A percentile compares a stretch with the other conserved stretches of the same genome.
Conservation (phyloP, 768 basidiomycete species). For the Panellus pusillus region DNA sequence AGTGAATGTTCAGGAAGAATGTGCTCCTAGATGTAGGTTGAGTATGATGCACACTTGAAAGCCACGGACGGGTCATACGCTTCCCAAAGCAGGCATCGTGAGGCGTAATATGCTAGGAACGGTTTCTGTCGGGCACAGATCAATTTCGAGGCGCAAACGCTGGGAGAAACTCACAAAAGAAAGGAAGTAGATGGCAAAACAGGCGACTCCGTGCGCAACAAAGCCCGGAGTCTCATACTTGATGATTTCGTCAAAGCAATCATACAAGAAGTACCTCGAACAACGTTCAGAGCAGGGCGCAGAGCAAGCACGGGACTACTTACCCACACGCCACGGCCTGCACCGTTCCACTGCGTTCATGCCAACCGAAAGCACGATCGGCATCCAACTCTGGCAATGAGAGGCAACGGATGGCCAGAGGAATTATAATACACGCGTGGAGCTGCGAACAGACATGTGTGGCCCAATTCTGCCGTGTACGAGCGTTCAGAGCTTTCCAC, state of each 20-base stretch:
- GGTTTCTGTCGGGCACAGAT: slow-evolving; percentile 47
- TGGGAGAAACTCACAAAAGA: slow-evolving; percentile 56
- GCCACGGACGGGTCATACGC: slow-evolving; percentile 40
- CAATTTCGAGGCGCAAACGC: neutral
- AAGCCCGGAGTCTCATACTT: slow-evolving; percentile 75
- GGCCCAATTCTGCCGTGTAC: slow-evolving; percentile 63
- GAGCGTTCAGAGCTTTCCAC: slow-evolving; percentile 47
- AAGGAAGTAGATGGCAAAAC: slow-evolving; percentile 63
- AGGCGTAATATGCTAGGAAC: slow-evolving; percentile 77
- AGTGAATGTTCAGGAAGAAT: slow-evolving; percentile 85
- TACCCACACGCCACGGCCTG: slow-evolving; percentile 74
- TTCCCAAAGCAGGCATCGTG: slow-evolving; percentile 84
- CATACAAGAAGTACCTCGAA: slow-evolving; percentile 80
- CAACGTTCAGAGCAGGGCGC: slow-evolving; percentile 6
- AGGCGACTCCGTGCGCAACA: slow-evolving; percentile 71
- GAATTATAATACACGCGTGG: slow-evolving; percentile 68
- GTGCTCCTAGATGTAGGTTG: slow-evolving; percentile 54
- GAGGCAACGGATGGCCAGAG: slow-evolving; percentile 58
- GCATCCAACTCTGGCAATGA: slow-evolving; percentile 42
- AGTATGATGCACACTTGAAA: slow-evolving; percentile 13
- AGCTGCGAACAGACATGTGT: slow-evolving; percentile 72
- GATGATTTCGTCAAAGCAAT: slow-evolving; percentile 65
- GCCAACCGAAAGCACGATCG: slow-evolving; percentile 81
- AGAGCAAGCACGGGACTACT: neutral
- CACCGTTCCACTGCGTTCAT: slow-evolving; percentile 53